Percentiles rank a stretch among this genome's conserved stretches.
These are phyloP conservation scores for Cytospora leucostoma DNA, from an alignment of 2,329 filamentous ascomycete genomes.

Conservation along the genomic window DNA sequence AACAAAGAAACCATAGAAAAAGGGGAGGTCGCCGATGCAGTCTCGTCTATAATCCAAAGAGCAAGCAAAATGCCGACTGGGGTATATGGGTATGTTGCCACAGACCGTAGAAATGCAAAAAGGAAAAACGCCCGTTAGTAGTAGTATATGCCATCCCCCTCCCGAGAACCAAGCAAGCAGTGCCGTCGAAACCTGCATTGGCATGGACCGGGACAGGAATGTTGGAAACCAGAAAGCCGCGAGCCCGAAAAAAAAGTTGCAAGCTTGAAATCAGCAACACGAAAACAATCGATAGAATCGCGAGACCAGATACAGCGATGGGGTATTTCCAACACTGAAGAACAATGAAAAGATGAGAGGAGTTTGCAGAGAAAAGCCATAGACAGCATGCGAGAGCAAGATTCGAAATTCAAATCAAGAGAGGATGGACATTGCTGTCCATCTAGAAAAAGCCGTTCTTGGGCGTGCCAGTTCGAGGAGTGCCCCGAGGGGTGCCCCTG, in stretches of 20 bases:
- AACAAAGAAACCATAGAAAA: background rate
- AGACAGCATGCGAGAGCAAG: background rate
- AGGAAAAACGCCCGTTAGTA: slow-evolving; percentile 14
- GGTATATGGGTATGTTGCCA: slow-evolving; percentile 23
- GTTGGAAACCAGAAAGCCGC: slow-evolving; percentile 1
- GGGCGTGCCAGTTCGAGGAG: slow-evolving; percentile 41
- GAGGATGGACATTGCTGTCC: background rate
- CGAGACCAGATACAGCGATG: slow-evolving; percentile 10
- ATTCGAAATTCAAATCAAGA: background rate
- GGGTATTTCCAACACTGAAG: slow-evolving; percentile 13
- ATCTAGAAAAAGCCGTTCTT: slow-evolving; percentile 29
- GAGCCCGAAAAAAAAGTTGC: slow-evolving; percentile 1
- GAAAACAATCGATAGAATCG: background rate
- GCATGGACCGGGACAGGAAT: background rate
- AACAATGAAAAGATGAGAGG: slow-evolving; percentile 6
- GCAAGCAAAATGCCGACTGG: slow-evolving; percentile 13
- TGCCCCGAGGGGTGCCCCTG: slow-evolving; percentile 50
- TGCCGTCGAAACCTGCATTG: slow-evolving; percentile 18
- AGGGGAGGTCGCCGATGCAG: slow-evolving; percentile 3
- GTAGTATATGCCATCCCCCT: slow-evolving; percentile 17
- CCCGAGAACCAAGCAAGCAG: slow-evolving; percentile 22
- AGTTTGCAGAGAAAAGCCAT: background rate
- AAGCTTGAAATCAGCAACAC: background rate
- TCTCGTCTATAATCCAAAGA: slow-evolving; percentile 10
- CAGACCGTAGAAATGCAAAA: slow-evolving; percentile 18